Conservation (phyloP, 257 asterid species). For the Solanum tacnaense region DNA sequence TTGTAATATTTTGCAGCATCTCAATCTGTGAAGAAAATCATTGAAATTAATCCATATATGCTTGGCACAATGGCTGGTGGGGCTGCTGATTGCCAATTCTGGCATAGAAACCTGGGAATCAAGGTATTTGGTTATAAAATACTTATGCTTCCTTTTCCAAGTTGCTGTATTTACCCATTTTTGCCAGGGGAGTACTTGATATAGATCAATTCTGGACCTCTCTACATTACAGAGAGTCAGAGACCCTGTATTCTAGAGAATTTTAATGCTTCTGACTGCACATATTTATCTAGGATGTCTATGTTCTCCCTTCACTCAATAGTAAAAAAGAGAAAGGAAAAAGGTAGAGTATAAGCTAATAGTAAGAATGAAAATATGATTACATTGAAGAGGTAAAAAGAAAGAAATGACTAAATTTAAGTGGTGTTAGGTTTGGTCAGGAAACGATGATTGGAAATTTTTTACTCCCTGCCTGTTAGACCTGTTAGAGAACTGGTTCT, state of each 20-base stretch:
- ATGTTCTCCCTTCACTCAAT: not conserved
- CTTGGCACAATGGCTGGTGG: conserved; percentile 98
- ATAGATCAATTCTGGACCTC: not conserved
- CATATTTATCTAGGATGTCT: not conserved
- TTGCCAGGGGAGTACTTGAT: not conserved
- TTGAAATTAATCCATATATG: conserved; percentile 84
- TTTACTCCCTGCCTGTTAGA: not conserved
- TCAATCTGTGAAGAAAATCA: conserved; percentile 81
- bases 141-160: not conserved
- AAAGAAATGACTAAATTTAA: not conserved
- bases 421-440: not conserved
- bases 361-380: not conserved
- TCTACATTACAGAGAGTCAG: not conserved
- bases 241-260: not conserved
- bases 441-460: not conserved
- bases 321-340: not conserved
- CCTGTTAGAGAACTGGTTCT: not conserved
- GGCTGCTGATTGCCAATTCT: conserved; percentile 90
- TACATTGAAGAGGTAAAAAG: not conserved
- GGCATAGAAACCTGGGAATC: conserved; percentile 81
- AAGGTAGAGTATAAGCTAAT: not conserved
- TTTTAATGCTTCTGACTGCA: not conserved
- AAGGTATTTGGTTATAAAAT: conserved; percentile 30
- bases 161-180: not conserved
- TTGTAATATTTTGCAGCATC: conserved; percentile 44